These are phyloP conservation scores for Viridothelium virens DNA, from an alignment of 495 filamentous ascomycete genomes.

Conservation along the genomic window DNA sequence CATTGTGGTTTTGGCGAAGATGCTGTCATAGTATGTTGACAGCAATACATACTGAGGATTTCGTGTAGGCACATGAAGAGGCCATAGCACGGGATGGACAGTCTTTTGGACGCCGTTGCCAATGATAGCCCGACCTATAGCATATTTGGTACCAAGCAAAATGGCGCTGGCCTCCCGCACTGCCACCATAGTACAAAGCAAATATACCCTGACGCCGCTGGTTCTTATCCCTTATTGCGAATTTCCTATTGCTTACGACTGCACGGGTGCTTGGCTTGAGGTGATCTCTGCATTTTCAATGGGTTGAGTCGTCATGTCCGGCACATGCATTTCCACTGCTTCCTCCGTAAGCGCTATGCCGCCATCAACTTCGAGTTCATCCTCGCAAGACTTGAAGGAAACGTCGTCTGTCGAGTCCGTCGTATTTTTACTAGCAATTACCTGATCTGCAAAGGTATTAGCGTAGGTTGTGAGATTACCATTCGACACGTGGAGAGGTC, in stretches of 20 bases:
- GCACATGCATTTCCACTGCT: conserved; percentile 42
- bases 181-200: neutral
- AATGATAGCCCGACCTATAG: no score
- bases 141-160: no score
- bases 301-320: conserved; percentile 43
- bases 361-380: conserved; percentile 39
- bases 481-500: neutral
- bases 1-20: neutral
- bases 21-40: no score
- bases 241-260: neutral
- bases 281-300: neutral
- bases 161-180: no score
- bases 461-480: neutral
- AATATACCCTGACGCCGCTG: neutral
- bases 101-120: no score
- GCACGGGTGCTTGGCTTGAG: neutral
- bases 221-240: neutral
- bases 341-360: conserved; percentile 56
- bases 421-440: neutral
- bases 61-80: no score
- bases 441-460: neutral
- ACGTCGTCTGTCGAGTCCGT: neutral
- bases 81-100: no score
- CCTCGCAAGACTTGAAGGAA: conserved; percentile 15
- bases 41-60: no score